Conservation (phyloP, 2,329 filamentous ascomycete species). For the Talaromyces sp. region DNA sequence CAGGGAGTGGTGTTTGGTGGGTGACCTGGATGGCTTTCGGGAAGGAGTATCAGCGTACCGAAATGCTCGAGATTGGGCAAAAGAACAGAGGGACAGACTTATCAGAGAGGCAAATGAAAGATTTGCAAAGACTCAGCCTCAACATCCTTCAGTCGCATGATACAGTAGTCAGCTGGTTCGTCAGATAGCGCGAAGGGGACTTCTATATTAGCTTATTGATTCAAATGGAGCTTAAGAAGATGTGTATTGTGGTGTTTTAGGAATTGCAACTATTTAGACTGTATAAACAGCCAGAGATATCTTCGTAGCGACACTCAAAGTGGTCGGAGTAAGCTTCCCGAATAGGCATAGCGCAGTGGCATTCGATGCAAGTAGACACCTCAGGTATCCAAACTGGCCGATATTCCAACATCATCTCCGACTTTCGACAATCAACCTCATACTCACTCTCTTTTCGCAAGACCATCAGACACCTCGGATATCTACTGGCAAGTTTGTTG, state of each 20-base stretch:
- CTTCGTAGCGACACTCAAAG: background rate
- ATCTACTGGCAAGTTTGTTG: background rate
- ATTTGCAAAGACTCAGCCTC: too few relatives aligned
- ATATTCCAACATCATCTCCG: constrained; percentile 1
- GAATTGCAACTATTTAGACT: too few relatives aligned
- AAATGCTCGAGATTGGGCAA: background rate
- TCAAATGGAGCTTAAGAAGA: too few relatives aligned
- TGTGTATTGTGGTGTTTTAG: too few relatives aligned
- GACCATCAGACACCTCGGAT: background rate
- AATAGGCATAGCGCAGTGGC: constrained; percentile 7
- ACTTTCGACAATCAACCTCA: background rate
- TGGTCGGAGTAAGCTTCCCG: background rate
- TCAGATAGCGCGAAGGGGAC: too few relatives aligned
- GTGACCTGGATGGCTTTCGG: background rate
- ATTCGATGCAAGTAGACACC: background rate
- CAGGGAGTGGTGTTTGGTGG: too few relatives aligned
- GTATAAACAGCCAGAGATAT: too few relatives aligned
- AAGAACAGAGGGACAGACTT: too few relatives aligned
- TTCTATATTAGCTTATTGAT: too few relatives aligned
- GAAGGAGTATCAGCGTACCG: background rate
- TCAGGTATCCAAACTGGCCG: constrained; percentile 4
- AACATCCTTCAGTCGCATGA: too few relatives aligned
- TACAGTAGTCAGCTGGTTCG: too few relatives aligned
- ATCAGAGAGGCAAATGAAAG: too few relatives aligned
- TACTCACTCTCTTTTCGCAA: background rate